Evolutionary conservation across 2,329 filamentous ascomycete genomes (phyloP).

Genomic region (Penicillium thymicola): DNA sequence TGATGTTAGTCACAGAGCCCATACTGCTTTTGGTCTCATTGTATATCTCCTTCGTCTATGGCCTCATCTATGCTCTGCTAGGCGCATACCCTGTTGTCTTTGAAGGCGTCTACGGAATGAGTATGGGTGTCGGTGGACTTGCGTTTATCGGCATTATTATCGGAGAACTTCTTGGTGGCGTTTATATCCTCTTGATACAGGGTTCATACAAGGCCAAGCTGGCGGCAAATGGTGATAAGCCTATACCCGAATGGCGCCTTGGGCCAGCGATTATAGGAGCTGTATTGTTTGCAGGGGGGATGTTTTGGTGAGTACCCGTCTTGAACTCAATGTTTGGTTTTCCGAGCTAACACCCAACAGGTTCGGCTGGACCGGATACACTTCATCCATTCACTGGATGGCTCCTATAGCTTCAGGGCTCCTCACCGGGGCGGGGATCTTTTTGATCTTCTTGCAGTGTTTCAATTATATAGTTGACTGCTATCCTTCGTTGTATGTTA

Average conservation of each 20-base stretch:
- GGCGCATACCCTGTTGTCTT: conserved; percentile 37
- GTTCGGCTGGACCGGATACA: conserved; percentile 68
- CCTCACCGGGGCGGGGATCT: conserved; percentile 55
- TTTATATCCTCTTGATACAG: conserved; percentile 62
- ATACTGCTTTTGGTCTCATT: conserved; percentile 33
- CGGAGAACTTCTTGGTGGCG: conserved; percentile 67
- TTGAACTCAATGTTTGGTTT: neutral
- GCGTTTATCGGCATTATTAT: conserved; percentile 80
- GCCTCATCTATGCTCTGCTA: conserved; percentile 32
- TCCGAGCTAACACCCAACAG: neutral
- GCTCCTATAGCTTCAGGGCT: conserved; percentile 45
- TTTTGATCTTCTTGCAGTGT: conserved; percentile 55
- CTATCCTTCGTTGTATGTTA: conserved; percentile 50
- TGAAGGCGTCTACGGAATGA: conserved; percentile 50
- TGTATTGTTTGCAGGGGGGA: conserved; percentile 54
- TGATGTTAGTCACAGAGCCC: conserved; percentile 37
- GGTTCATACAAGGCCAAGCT: conserved; percentile 66
- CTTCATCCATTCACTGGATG: conserved; percentile 39
- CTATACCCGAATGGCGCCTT: conserved; percentile 57
- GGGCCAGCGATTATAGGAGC: conserved; percentile 53
- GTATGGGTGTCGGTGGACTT: conserved; percentile 67
- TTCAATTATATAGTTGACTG: conserved; percentile 60
- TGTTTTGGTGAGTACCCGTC: conserved; percentile 56
- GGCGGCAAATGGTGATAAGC: conserved; percentile 59
- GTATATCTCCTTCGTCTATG: conserved; percentile 35